Evolutionary conservation across 768 basidiomycete genomes (phyloP).

Genomic region (Lactarius vividus): DNA sequence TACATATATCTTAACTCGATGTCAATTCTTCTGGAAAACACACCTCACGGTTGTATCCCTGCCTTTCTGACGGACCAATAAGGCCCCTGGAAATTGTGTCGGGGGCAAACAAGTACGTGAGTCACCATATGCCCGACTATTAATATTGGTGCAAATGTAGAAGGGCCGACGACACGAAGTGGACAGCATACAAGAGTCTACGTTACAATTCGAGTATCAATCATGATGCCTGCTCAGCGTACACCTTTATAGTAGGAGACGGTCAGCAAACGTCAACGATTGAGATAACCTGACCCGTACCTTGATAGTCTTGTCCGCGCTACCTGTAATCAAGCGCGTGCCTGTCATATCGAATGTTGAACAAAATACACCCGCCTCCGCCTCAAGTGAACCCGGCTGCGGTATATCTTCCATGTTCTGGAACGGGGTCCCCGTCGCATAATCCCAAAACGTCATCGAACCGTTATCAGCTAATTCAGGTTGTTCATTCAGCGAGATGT

Average conservation of each 20-base stretch:
- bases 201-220: not conserved
- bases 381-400: conserved; percentile 97
- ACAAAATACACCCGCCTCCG: conserved; percentile 95
- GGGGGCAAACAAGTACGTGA: not conserved
- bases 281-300: conserved; percentile 40
- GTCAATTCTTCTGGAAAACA: too few relatives aligned
- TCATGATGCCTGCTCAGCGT: conserved; percentile 68
- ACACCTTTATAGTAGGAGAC: conserved; percentile 43
- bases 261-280: conserved; percentile 1
- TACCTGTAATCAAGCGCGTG: conserved; percentile 89
- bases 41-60: too few relatives aligned
- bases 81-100: too few relatives aligned
- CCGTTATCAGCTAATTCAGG: conserved; percentile 80
- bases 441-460: conserved; percentile 91
- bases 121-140: not conserved
- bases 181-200: not conserved
- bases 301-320: conserved; percentile 99
- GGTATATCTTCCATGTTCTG: conserved; percentile 92
- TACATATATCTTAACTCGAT: too few relatives aligned
- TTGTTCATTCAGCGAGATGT: not conserved
- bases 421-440: conserved; percentile 90
- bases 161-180: not conserved
- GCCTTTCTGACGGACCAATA: too few relatives aligned
- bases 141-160: not conserved
- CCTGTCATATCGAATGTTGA: conserved; percentile 97